These are phyloP conservation scores for Fusarium solani-melongenae DNA, from an alignment of 2,329 filamentous ascomycete genomes.

Conservation along the genomic window DNA sequence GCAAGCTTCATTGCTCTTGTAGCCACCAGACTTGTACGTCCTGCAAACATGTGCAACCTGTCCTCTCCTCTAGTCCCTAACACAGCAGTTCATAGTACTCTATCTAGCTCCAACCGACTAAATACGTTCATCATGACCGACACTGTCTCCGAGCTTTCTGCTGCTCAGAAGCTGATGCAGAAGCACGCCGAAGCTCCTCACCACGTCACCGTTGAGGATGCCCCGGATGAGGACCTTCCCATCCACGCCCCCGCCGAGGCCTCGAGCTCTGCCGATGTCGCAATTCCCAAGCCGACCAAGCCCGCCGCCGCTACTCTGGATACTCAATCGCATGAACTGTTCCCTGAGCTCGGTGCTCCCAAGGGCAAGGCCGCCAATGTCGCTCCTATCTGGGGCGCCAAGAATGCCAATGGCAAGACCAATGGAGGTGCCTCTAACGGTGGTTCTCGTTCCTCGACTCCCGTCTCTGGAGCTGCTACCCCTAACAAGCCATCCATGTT, in stretches of 20 bases:
- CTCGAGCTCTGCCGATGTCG: slow-evolving; percentile 59
- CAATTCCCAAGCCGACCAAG: slow-evolving; percentile 72
- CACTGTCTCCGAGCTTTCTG: slow-evolving; percentile 58
- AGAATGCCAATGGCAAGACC: slow-evolving; percentile 63
- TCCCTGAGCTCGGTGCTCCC: slow-evolving; percentile 85
- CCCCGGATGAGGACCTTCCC: slow-evolving; percentile 80
- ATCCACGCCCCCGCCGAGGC: slow-evolving; percentile 62
- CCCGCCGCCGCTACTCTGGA: slow-evolving; percentile 72
- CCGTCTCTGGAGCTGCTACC: slow-evolving; percentile 68
- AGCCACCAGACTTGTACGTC: slow-evolving; percentile 33
- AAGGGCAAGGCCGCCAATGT: slow-evolving; percentile 75
- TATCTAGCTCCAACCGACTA: slow-evolving; percentile 24
- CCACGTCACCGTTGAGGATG: slow-evolving; percentile 82
- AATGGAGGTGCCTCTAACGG: slow-evolving; percentile 68
- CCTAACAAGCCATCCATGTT: slow-evolving; percentile 65
- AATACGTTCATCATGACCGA: slow-evolving; percentile 54
- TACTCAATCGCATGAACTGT: slow-evolving; percentile 88
- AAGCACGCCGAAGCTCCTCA: slow-evolving; percentile 67
- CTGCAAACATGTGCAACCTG: neutral
- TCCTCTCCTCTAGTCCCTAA: slow-evolving; percentile 16
- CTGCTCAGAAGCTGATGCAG: slow-evolving; percentile 72
- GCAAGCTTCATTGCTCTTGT: slow-evolving; percentile 39
- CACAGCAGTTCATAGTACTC: slow-evolving; percentile 17
- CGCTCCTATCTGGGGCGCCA: slow-evolving; percentile 81
- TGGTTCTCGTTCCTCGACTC: slow-evolving; percentile 70